Evolutionary conservation across 2,329 filamentous ascomycete genomes (phyloP), one percentile per base, ranked within the genome.

Genomic region (Neonectria faginata): DNA sequence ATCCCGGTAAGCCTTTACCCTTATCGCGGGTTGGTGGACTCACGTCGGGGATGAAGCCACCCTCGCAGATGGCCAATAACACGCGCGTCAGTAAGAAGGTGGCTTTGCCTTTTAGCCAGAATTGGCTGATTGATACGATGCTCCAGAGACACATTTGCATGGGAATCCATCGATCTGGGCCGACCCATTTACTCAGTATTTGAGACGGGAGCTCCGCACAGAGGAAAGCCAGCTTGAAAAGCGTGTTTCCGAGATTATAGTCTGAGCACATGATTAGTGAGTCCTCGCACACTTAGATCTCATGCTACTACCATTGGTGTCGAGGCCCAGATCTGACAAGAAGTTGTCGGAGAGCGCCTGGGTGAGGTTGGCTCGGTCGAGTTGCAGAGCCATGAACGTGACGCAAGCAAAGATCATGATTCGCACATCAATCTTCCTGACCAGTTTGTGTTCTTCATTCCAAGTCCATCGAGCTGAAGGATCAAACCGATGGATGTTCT

Each of bases 131-230:
- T 82, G 86, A 72, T 86, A 88, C 82, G 4, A 87, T 67, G 69
- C 83, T 86, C 86, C 85, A 88, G 3, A 83, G 79, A 5, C 83
- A 76, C 79, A 89, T 87, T 70, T 88, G 86, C 56, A 84, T 77
- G 0, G 87, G 88, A 54, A 89, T 88, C 86, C 86, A 89, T 27
- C 84, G 81, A 66, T 89, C 86, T 0, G 85, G 85, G 0, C 84
- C 87, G 57, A 87, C 74, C 81, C 81, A 87, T 73, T 90, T 87
- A 63, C 79, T 82, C 42, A 89, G 78, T 16, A 91, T 78, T 71
- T 90, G 87, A 0, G 86, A 89, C 0, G 88, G 88, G 0, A 91
- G 79, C 57, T 79, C 77, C 16, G 78, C 76, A 45, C 69, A 68
- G 10, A 79, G 70, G 56, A 79, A 79, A 1, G 72, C 65, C 1